Evolutionary conservation across 352 stramenopile species (phyloP), one percentile per base, ranked within the genome.

Genomic region (Discostella stelligera): DNA sequence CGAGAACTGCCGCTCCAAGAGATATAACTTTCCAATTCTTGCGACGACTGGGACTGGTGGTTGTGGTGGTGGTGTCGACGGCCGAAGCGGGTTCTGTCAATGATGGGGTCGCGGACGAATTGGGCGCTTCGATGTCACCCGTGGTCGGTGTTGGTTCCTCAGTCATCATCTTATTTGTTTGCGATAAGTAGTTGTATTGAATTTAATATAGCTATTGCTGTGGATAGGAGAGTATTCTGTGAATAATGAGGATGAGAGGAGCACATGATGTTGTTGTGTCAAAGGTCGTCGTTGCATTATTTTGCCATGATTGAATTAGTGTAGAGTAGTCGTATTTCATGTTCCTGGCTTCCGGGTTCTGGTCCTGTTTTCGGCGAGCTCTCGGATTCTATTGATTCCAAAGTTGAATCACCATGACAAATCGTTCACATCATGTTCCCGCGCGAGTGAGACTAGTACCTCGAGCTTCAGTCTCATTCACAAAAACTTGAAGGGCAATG

Each of bases 11-110:
- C 11, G 50, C 56, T 8, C 44, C 63, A 7, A 74, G 11, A 18
- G 37, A 14, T 10, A 56, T 25, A 6, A 82, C 30, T 49, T 70
- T 74, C 54, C 49, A 67, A 56, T 77, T 82, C 39, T 59, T 66
- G 18, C 21, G 25, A 44, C 37, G 37, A 44, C 18, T 82, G 11
- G 50, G 49, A 27, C 46, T 8, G 10, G 11, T 21, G 20, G 23
- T 25, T 16, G 18, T 5, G n/a, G 3, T 16, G 41, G 18, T 41
- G 52, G 25, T 21, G 23, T 23, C 16, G 37, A 14, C 27, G 50
- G 1, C 30, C 3, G 63, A 39, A 5, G 20, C 16, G 53, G 46
- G 8, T 52, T 21, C 23, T 13, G 59, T 6, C 37, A 14, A 14
- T 14, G 37, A 14, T 14, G 37, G 7, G 37, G 37, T 44, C 37